A percentile compares a stretch with the other conserved stretches of the same genome.
phyloP scores from a whole-genome alignment of 2,329 filamentous ascomycete species.

The Sordariomycetes sp. region DNA sequence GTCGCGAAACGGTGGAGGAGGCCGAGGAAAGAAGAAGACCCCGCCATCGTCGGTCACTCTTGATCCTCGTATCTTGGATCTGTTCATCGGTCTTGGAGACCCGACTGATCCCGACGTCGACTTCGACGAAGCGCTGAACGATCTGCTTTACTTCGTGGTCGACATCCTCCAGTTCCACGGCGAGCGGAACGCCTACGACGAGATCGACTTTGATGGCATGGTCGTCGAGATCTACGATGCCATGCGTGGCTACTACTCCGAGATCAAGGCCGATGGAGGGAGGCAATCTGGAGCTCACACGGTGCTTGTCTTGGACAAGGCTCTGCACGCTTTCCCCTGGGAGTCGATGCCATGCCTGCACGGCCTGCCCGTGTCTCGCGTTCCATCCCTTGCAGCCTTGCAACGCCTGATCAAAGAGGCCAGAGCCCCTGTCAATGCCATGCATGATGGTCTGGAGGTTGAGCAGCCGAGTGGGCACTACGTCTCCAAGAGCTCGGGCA shows the following conservation, averaged over 20 bases:
- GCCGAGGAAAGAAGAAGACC: slow-evolving; percentile 40
- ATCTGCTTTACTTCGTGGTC: slow-evolving; percentile 90
- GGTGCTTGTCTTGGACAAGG: slow-evolving; percentile 84
- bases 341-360: slow-evolving; percentile 86
- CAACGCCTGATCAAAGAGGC: slow-evolving; percentile 61
- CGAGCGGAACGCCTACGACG: slow-evolving; percentile 92
- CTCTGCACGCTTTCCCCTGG: slow-evolving; percentile 88
- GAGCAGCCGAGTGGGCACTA: slow-evolving; percentile 34
- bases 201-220: slow-evolving; percentile 92
- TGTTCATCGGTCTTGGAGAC: slow-evolving; percentile 81
- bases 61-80: slow-evolving; percentile 61
- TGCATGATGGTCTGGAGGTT: slow-evolving; percentile 2
- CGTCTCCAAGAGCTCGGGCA: slow-evolving; percentile 46
- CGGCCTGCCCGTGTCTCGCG: slow-evolving; percentile 69
- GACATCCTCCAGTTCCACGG: slow-evolving; percentile 96
- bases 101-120: slow-evolving; percentile 59
- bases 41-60: slow-evolving; percentile 33
- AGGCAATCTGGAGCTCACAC: slow-evolving; percentile 53
- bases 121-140: slow-evolving; percentile 81
- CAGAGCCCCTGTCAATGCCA: slow-evolving; percentile 8
- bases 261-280: slow-evolving; percentile 23
- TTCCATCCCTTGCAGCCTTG: slow-evolving; percentile 79
- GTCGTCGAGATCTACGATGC: slow-evolving; percentile 82
- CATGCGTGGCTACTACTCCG: slow-evolving; percentile 65
- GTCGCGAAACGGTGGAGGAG: slow-evolving; percentile 56